phyloP scores from a whole-genome alignment of 73 alveolate species.

The Effrenium voratum region DNA sequence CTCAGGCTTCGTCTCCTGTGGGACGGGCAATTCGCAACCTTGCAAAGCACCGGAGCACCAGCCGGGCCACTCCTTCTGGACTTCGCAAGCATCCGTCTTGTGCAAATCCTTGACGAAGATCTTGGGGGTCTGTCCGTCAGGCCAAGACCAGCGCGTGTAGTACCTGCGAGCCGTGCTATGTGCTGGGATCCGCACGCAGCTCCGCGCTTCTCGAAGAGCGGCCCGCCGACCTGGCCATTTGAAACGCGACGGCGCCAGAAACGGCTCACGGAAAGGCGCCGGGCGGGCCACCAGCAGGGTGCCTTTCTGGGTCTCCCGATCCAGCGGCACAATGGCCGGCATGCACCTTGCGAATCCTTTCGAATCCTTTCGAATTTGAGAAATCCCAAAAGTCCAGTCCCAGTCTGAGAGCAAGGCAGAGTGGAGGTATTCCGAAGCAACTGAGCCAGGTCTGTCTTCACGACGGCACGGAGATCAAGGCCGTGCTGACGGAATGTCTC shows the following conservation, averaged over 20 bases:
- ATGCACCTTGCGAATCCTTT: conserved; percentile 66
- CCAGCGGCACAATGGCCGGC: conserved; percentile 91
- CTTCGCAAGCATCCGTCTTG: conserved; percentile 55
- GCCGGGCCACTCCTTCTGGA: neutral
- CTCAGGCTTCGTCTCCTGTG: neutral
- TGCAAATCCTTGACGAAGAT: conserved; percentile 35
- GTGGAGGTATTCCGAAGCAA: conserved; percentile 37
- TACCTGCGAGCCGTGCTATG: neutral
- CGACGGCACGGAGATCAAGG: conserved; percentile 54
- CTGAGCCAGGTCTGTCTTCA: conserved; percentile 21
- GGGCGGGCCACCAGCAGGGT: conserved; percentile 56
- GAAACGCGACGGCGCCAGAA: neutral
- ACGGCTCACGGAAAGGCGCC: neutral
- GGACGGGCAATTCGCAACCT: neutral
- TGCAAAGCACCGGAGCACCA: neutral
- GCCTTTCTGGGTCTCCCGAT: conserved; percentile 82
- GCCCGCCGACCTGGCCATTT: conserved; percentile 50
- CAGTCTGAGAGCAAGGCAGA: conserved; percentile 13
- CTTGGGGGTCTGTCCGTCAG: conserved; percentile 37
- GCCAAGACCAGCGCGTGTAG: conserved; percentile 83
- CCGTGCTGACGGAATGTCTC: conserved; percentile 88
- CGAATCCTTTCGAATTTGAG: too few species aligned
- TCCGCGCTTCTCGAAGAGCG: conserved; percentile 56
- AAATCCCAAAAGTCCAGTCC: too few species aligned
- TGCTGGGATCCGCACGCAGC: neutral